A percentile compares a stretch with the other conserved stretches of the same genome.
These are phyloP conservation scores for Rhododendron molle DNA, from an alignment of 148 eudicot species.

Conservation along the genomic window DNA sequence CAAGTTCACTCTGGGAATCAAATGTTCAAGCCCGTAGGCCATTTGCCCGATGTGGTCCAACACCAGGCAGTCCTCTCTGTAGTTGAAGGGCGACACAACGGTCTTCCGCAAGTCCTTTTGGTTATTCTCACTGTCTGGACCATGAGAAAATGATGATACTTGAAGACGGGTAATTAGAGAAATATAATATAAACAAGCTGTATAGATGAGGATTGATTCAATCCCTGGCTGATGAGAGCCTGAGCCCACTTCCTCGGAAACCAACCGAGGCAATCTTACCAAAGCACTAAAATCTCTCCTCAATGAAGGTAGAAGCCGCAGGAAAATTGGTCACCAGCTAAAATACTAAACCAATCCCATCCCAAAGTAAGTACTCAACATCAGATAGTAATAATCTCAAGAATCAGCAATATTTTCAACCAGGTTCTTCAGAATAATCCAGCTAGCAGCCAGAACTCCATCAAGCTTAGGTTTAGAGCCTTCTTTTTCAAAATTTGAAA, in stretches of 20 bases:
- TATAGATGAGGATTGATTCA: not conserved
- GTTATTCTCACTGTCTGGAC: not conserved
- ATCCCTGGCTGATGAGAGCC: not conserved
- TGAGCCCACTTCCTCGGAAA: no score
- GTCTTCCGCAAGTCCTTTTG: not conserved
- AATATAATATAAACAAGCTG: not conserved
- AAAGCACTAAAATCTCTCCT: not conserved
- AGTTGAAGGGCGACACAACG: not conserved
- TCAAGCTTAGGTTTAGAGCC: not conserved
- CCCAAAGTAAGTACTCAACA: not conserved
- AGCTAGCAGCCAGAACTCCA: not conserved
- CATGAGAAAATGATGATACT: not conserved
- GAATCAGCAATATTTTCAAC: not conserved
- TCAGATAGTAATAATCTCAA: not conserved
- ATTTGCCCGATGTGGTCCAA: not conserved
- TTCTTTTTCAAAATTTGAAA: not conserved
- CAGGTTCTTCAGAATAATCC: not conserved
- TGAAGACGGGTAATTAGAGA: not conserved
- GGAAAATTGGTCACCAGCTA: not conserved
- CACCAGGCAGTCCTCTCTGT: not conserved
- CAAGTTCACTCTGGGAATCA: not conserved
- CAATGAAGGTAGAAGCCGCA: not conserved
- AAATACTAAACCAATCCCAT: not conserved
- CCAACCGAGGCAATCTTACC: not conserved
- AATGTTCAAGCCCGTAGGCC: not conserved